Conservation (phyloP, 1,284 basidiomycete species). For the Apiotrichum gamsii region DNA sequence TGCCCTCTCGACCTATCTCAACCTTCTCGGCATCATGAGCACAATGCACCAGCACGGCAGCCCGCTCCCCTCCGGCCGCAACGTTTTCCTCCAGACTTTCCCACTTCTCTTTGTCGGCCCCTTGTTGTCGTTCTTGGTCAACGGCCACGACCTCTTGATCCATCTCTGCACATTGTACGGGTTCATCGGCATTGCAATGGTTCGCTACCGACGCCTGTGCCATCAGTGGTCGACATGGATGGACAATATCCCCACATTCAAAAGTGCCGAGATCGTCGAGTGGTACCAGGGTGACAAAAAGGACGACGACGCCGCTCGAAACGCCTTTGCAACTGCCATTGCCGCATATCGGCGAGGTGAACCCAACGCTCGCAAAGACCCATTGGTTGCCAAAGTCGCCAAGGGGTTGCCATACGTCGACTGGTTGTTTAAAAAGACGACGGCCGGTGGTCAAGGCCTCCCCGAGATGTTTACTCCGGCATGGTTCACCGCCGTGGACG, state of each 20-base stretch:
- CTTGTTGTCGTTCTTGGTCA: constrained; percentile 2
- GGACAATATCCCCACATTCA: constrained; percentile 7
- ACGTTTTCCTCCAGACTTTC: constrained; percentile 7
- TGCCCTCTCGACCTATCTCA: constrained; percentile 11
- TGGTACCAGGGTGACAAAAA: constrained; percentile 9
- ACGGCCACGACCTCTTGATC: constrained; percentile 11
- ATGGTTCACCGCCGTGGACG: constrained; percentile 8
- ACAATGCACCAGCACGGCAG: constrained; percentile 13
- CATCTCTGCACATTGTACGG: constrained; percentile 9
- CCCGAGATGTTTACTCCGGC: constrained; percentile 6
- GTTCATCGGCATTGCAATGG: constrained; percentile 1
- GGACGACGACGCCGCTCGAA: background rate
- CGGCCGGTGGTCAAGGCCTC: background rate
- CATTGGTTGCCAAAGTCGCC: constrained; percentile 4
- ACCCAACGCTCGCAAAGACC: constrained; percentile 1
- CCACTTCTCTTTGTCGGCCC: constrained; percentile 6
- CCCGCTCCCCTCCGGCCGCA: constrained; percentile 9
- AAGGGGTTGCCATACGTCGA: constrained; percentile 3
- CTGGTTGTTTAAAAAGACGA: constrained; percentile 8
- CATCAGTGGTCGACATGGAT: constrained; percentile 11
- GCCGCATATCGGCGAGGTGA: background rate
- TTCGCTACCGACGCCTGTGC: constrained; percentile 8
- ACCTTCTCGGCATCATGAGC: constrained; percentile 12
- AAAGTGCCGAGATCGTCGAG: constrained; percentile 1
- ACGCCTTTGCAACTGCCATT: constrained; percentile 3